phyloP scores from a whole-genome alignment of 306 rosid genomes.

The Lathyrus tuberosus region DNA sequence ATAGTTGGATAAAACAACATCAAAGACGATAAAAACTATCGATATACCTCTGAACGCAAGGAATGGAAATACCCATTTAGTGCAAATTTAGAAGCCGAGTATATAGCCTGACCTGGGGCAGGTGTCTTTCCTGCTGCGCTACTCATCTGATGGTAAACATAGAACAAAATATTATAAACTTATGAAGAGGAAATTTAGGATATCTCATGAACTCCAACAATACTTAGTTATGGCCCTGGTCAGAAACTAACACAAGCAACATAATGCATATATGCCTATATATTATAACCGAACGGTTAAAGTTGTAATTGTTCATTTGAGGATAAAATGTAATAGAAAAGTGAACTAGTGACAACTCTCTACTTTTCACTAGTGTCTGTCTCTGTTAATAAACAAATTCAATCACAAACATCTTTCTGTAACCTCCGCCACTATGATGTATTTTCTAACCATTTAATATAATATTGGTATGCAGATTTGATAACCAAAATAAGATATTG shows the following conservation, averaged over 20 bases:
- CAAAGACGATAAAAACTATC: conserved; percentile 29
- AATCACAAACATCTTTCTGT: conserved; percentile 31
- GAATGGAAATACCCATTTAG: conserved; percentile 90
- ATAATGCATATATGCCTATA: conserved; percentile 16
- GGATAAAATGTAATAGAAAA: conserved; percentile 13
- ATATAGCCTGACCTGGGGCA: conserved; percentile 94
- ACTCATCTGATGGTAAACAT: conserved; percentile 72
- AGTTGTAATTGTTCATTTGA: conserved; percentile 24
- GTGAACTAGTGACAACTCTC: conserved; percentile 10
- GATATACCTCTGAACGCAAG: conserved; percentile 88
- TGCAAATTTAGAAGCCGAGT: conserved; percentile 91
- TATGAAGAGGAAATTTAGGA: conserved; percentile 23
- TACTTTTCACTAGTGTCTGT: conserved; percentile 8
- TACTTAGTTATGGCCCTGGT: conserved; percentile 10
- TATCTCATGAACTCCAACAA: conserved; percentile 27
- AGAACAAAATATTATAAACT: conserved; percentile 32
- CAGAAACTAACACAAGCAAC: conserved; percentile 13
- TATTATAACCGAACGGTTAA: conserved; percentile 26
- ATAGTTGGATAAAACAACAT: not conserved
- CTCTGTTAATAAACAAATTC: conserved; percentile 31
- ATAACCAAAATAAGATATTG: conserved; percentile 30
- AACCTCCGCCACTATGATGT: conserved; percentile 23
- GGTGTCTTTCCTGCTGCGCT: conserved; percentile 96
- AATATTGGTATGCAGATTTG: conserved; percentile 26
- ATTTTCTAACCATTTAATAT: conserved; percentile 26